These are phyloP conservation scores for Puccinia polysora DNA, from an alignment of 1,284 basidiomycete species.

Conservation along the genomic window DNA sequence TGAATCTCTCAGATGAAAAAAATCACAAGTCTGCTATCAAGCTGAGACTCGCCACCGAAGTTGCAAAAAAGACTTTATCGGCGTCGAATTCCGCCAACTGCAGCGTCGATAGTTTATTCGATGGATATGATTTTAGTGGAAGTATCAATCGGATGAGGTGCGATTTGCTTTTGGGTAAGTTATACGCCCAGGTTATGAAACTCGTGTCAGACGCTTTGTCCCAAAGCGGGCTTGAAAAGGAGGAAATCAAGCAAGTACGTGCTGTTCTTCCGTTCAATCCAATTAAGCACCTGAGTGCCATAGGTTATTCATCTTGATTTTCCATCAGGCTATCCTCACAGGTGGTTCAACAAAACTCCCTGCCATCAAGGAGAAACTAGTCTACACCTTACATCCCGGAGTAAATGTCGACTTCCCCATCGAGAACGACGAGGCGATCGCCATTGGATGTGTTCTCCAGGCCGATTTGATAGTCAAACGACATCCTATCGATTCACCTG, in stretches of 20 bases:
- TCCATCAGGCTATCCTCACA: conserved; percentile 69
- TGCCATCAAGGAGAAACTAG: conserved; percentile 74
- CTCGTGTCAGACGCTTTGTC: conserved; percentile 65
- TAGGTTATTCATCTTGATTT: background rate
- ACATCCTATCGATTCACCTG: conserved; percentile 55
- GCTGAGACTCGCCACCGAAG: conserved; percentile 83
- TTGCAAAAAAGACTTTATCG: conserved; percentile 87
- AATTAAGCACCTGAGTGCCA: background rate
- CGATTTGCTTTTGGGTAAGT: conserved; percentile 72
- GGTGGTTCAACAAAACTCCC: conserved; percentile 82
- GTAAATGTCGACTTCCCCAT: conserved; percentile 57
- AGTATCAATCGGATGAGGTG: conserved; percentile 91
- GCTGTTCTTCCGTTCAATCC: background rate
- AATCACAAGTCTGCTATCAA: conserved; percentile 86
- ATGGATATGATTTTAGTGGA: conserved; percentile 85
- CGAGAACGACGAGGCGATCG: conserved; percentile 84
- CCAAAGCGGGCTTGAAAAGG: conserved; percentile 65
- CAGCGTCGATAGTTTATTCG: conserved; percentile 85
- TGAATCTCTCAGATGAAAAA: conserved; percentile 46
- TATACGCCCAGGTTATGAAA: conserved; percentile 68
- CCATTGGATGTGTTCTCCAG: conserved; percentile 81
- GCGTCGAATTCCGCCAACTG: conserved; percentile 84
- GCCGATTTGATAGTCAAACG: conserved; percentile 63
- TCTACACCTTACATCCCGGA: conserved; percentile 60
- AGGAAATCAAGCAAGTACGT: conserved; percentile 71